These are phyloP conservation scores for Paratinospora sagittata DNA, from an alignment of 164 flowering plant genomes.

Conservation along the genomic window DNA sequence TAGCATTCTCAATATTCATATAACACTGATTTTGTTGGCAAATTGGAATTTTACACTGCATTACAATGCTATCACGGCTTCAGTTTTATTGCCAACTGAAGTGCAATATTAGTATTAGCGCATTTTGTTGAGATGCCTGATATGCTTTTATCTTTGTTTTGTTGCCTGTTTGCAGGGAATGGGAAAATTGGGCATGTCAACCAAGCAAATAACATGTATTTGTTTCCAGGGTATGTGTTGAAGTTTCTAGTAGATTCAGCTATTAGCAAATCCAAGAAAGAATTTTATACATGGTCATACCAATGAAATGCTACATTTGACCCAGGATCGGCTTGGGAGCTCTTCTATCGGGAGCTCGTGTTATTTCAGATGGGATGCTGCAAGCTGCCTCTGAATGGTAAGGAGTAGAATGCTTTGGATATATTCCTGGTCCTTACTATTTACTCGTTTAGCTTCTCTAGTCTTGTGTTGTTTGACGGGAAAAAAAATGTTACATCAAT, in stretches of 20 bases:
- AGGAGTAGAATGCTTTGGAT: slow-evolving; percentile 7
- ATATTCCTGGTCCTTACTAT: background rate
- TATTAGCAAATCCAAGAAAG: slow-evolving; percentile 1
- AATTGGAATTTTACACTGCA: background rate
- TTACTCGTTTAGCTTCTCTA: background rate
- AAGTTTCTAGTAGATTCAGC: background rate
- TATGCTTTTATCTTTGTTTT: background rate
- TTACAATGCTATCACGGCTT: background rate
- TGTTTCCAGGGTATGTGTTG: slow-evolving; percentile 85
- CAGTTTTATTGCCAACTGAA: background rate
- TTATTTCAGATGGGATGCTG: slow-evolving; percentile 89
- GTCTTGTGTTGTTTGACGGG: background rate
- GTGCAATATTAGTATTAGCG: background rate
- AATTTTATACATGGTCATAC: background rate
- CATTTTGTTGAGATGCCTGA: background rate
- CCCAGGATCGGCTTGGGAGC: slow-evolving; percentile 94
- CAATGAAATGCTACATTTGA: slow-evolving; percentile 11
- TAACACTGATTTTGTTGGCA: background rate
- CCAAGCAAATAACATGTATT: slow-evolving; percentile 98
- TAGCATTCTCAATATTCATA: background rate
- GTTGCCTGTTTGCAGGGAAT: slow-evolving; percentile 39
- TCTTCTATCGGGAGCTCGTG: slow-evolving; percentile 76
- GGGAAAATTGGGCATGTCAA: slow-evolving; percentile 89
- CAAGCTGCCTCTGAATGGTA: slow-evolving; percentile 98
- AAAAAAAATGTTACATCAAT: background rate